Percentiles rank a stretch among this genome's conserved stretches.
These are phyloP conservation scores for Dionaea muscipula DNA, from an alignment of 179 eudicot species.

Conservation along the genomic window DNA sequence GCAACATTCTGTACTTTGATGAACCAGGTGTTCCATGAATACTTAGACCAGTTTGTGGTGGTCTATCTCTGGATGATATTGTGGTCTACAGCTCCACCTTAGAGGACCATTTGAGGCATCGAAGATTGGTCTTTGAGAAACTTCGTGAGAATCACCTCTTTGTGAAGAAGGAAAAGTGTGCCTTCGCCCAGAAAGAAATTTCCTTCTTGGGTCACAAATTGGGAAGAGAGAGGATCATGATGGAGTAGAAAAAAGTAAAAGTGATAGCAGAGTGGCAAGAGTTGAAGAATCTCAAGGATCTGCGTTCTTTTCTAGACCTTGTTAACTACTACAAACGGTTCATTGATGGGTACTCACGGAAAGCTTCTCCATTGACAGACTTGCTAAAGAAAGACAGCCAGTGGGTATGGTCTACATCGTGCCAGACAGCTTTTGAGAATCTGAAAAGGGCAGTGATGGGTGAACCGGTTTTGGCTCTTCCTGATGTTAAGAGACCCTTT, in stretches of 20 bases:
- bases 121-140: neutral
- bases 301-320: neutral
- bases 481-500: neutral
- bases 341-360: neutral
- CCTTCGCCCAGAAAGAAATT: no score
- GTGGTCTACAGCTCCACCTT: neutral
- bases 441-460: neutral
- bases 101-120: neutral
- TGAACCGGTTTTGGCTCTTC: neutral
- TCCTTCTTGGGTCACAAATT: slow-evolving; percentile 4
- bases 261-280: neutral
- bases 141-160: neutral
- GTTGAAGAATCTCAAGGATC: neutral
- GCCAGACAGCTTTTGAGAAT: neutral
- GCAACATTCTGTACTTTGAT: neutral
- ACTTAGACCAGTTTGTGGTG: neutral
- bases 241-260: slow-evolving; percentile 5
- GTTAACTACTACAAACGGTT: neutral
- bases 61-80: neutral
- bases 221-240: neutral
- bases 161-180: neutral
- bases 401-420: neutral
- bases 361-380: neutral
- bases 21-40: neutral
- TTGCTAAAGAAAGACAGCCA: neutral